Percentiles rank a stretch among this genome's conserved stretches.
These are phyloP conservation scores for Boletus smithii DNA, from an alignment of 1,284 basidiomycete genomes.

Conservation along the genomic window DNA sequence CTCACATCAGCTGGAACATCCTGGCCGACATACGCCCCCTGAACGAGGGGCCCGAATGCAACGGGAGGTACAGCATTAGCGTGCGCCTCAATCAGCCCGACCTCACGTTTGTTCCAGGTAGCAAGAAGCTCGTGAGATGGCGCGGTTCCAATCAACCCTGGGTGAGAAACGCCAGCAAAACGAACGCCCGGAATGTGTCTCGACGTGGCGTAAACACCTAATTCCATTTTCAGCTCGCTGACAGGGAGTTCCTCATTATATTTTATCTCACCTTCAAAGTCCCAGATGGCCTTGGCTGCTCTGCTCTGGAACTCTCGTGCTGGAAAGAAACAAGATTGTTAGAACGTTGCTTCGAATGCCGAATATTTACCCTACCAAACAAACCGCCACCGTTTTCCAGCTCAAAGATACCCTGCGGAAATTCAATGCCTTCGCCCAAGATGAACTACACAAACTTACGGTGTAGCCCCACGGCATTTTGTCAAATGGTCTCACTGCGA, in stretches of 20 bases:
- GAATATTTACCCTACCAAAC: slow-evolving; percentile 46
- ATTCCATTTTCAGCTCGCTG: not conserved
- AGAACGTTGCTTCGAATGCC: not conserved
- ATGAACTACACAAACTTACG: slow-evolving; percentile 32
- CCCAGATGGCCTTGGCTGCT: slow-evolving; percentile 79
- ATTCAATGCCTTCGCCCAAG: not conserved
- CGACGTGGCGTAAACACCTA: slow-evolving; percentile 14
- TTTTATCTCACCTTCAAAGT: slow-evolving; percentile 55
- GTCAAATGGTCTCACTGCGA: slow-evolving; percentile 62
- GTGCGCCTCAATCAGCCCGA: slow-evolving; percentile 59
- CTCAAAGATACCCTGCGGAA: slow-evolving; percentile 64
- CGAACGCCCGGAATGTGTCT: slow-evolving; percentile 62
- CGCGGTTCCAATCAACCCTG: slow-evolving; percentile 73
- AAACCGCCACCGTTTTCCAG: slow-evolving; percentile 73
- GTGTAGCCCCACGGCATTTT: slow-evolving; percentile 83
- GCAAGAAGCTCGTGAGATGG: slow-evolving; percentile 70
- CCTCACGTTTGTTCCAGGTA: slow-evolving; percentile 74
- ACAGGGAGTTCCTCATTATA: not conserved
- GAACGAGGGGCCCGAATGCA: slow-evolving; percentile 59
- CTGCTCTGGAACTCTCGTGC: slow-evolving; percentile 66
- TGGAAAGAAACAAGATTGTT: slow-evolving; percentile 21
- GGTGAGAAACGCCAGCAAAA: slow-evolving; percentile 76
- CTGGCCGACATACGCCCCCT: slow-evolving; percentile 70
- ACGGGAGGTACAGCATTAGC: slow-evolving; percentile 57
- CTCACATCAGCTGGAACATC: slow-evolving; percentile 48